Base-by-base conservation (phyloP, 2,329 filamentous ascomycete genomes). In the Ilyonectria destructans region DNA sequence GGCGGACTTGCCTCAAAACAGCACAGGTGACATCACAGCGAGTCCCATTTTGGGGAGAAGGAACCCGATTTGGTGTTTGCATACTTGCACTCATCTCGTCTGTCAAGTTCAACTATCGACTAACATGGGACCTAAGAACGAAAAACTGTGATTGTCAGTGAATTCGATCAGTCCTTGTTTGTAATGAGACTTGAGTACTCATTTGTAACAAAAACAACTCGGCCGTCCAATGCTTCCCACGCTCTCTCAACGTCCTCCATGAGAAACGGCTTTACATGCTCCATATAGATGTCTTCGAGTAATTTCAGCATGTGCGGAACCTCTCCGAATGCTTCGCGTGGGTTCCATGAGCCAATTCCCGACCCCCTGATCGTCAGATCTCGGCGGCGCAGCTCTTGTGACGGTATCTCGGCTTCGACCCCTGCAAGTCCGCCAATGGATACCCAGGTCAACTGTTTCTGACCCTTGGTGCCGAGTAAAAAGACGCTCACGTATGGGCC, bases 401-500 rank as follows among this genome's bases (percentile, higher is more conserved):
- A 81, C 17, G 85, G 82, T 5, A 89, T 74, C 3, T 73, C 68
- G 1, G 83, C 78, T 2, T 81, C 80, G 17, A 78, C 76, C 6
- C 79, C 79, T 0, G 82, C 81, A 35, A 89, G 71, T 1, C 79
- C 75, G 3, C 88, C 87, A 59, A 89, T 85, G 55, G 86, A 84
- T 10, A 89, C 83, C 74, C 86, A 88, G 61, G 88, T 86, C 29
- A 87, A 79, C 0, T 84, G 80, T 15, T 80, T 81, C 37, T 37
- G 67, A 1, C 70, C 70, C 21, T 31, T n/a, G 87, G 74, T 4
- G 80, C 81, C 8, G 77, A 73, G 10, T 89, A 78, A 9, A 86
- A 75, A 9, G 81, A 80, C 13, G 80, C 71, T 0, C 82, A 77
- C 9, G 10, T 83, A 80, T 0, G 81, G 78, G 0, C 88, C 88